Conservation (phyloP, 768 basidiomycete species). For the Wakefieldia striispora region DNA sequence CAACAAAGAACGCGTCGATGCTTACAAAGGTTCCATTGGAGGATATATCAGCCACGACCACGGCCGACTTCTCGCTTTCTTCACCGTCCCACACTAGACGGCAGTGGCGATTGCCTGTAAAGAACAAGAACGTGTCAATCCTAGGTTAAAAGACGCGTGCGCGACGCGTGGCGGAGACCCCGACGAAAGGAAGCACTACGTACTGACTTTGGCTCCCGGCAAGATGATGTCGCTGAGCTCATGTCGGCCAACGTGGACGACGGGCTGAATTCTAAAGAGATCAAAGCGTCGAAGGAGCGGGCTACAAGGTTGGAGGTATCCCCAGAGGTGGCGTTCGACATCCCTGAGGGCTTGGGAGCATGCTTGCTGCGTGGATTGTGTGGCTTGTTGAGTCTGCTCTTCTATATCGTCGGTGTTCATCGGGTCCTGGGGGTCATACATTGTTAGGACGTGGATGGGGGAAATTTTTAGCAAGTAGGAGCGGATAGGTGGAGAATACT, state of each 20-base stretch:
- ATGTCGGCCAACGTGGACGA: conserved; percentile 56
- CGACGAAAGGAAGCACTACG: conserved; percentile 24
- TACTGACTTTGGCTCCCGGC: conserved; percentile 73
- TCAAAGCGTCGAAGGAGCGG: conserved; percentile 52
- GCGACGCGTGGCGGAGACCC: conserved; percentile 9
- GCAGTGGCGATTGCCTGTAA: conserved; percentile 40
- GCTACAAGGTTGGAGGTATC: conserved; percentile 66
- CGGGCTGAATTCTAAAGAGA: conserved; percentile 52
- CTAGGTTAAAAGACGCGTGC: conserved; percentile 13
- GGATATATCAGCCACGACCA: conserved; percentile 35
- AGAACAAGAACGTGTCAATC: conserved; percentile 25
- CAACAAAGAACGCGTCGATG: conserved; percentile 16
- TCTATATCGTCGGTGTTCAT: conserved; percentile 30
- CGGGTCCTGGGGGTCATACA: conserved; percentile 20
- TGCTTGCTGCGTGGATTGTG: conserved; percentile 38
- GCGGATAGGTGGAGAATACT: background rate
- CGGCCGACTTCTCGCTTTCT: conserved; percentile 30
- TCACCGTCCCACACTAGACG: conserved; percentile 36
- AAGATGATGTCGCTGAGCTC: conserved; percentile 52
- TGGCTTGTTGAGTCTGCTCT: conserved; percentile 39
- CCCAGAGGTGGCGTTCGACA: conserved; percentile 53
- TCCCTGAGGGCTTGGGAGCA: conserved; percentile 26
- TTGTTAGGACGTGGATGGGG: background rate
- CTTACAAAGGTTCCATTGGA: conserved; percentile 47
- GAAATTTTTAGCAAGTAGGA: background rate